Evolutionary conservation across 2,329 filamentous ascomycete genomes (phyloP), one percentile per base, ranked within the genome.

Genomic region (Torrubiella hemipterigena): DNA sequence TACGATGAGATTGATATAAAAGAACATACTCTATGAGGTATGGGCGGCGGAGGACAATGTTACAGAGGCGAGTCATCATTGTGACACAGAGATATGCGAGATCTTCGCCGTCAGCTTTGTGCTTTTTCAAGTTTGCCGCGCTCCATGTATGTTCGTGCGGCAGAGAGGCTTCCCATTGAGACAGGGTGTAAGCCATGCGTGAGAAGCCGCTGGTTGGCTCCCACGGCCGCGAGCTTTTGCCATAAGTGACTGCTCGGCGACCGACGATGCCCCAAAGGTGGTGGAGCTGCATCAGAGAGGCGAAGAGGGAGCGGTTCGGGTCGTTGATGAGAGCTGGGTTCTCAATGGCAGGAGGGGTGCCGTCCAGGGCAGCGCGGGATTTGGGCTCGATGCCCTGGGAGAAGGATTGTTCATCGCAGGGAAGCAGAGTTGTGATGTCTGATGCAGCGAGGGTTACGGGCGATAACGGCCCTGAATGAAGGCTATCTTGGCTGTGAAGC

Each of bases 401-500:
- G 40, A 72, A 73, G 33, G 71, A 64, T 0, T 55, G 50, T 41
- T 73, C 69, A 35, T 65, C 58, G 42, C 65, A 60, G 0, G 69
- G 69, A 2, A 73, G 56, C 15, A 72, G 52, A 2, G 67, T 54
- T 1, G 66, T 71, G 26, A 73, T 73, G 36, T 73, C 68, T 20
- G 58, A 56, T 4, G 65, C 61, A 5, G 59, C 57, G 4, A 73
- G 52, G 0, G 66, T 65, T 3, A 69, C 56, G 3, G 68, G 67
- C 9, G 65, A 66, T 18, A 55, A 51, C 4, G 65, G 64, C 0
- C 67, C 64, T 1, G 66, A 69, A 38, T 71, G 65, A 16, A 73
- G 53, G 39, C 69, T 70, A 38, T 73, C 69, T 42, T 73, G 69
- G 39, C 62, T 71, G 42, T 73, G 64, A 20, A 73, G 44, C 66